These are phyloP conservation scores for Chrysanthemum makinoi DNA, from an alignment of 129 eudicot species.

Conservation along the genomic window DNA sequence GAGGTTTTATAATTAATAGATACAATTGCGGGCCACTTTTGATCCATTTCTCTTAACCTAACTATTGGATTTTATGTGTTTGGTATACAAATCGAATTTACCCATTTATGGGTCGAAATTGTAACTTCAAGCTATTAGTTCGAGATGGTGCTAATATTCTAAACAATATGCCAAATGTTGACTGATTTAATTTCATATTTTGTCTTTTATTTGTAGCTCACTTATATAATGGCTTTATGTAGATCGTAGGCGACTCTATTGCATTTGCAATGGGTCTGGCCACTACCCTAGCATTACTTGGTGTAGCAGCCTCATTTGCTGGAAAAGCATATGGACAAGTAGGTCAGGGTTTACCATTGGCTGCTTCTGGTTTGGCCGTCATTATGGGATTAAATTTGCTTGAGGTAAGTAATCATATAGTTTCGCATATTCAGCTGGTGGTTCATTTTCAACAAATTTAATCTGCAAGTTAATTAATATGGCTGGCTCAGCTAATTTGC, in stretches of 20 bases:
- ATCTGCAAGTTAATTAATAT: neutral
- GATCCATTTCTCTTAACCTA: too few relatives aligned
- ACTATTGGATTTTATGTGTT: too few relatives aligned
- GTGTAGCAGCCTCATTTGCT: constrained; percentile 93
- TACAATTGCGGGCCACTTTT: too few relatives aligned
- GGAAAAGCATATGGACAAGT: constrained; percentile 98
- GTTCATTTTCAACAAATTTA: neutral
- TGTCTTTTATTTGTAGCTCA: constrained; percentile 3
- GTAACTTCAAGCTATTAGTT: neutral
- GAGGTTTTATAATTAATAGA: too few relatives aligned
- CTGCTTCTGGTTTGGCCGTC: constrained; percentile 86
- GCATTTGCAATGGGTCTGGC: constrained; percentile 98
- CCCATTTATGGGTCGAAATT: too few relatives aligned
- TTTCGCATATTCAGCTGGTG: neutral
- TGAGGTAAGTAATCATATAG: constrained; percentile 51
- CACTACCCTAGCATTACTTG: constrained; percentile 87
- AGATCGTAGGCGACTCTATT: constrained; percentile 87
- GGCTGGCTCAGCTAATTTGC: neutral
- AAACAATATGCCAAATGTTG: constrained; percentile 15
- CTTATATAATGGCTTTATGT: constrained; percentile 1
- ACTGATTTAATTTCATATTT: neutral
- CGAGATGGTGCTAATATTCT: neutral
- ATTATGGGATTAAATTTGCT: constrained; percentile 89
- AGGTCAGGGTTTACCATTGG: constrained; percentile 95
- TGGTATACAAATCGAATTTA: too few relatives aligned